Evolutionary conservation across 192 early-diverging fungal genomes (phyloP).

Genomic region (Coemansia sp.): DNA sequence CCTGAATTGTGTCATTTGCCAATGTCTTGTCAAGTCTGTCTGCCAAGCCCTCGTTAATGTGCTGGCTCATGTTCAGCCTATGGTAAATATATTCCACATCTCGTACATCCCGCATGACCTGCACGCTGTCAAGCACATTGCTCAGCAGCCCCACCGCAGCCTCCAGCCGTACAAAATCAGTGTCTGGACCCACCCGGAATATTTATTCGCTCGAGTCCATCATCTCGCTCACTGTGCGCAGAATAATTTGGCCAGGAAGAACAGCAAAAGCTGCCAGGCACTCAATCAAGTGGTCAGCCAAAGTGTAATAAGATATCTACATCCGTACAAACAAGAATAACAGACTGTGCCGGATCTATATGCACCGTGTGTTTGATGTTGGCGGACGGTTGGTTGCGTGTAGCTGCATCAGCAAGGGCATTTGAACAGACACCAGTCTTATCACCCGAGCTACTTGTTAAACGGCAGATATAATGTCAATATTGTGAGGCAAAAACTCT

Average conservation of each 20-base stretch:
- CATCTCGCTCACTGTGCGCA: conserved; percentile 40
- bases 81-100: conserved; percentile 18
- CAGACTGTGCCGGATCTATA: conserved; percentile 33
- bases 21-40: conserved; percentile 38
- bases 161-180: conserved; percentile 31
- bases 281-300: conserved; percentile 1
- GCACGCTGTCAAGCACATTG: conserved; percentile 28
- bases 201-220: conserved; percentile 18
- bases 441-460: no score
- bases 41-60: conserved; percentile 37
- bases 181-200: conserved; percentile 11
- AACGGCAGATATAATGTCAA: no score
- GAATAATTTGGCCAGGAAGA: conserved; percentile 27
- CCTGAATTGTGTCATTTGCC: conserved; percentile 49
- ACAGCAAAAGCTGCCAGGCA: conserved; percentile 11
- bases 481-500: no score
- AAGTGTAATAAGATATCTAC: not conserved
- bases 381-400: conserved; percentile 21
- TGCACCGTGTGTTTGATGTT: conserved; percentile 25
- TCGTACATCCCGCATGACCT: conserved; percentile 22
- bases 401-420: conserved; percentile 9
- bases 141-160: conserved; percentile 30
- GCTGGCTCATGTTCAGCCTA: conserved; percentile 23
- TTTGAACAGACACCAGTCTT: no score
- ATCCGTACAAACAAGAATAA: conserved; percentile 27